Base-by-base conservation (phyloP, 2,329 filamentous ascomycete species). In the Xylaria sp. region DNA sequence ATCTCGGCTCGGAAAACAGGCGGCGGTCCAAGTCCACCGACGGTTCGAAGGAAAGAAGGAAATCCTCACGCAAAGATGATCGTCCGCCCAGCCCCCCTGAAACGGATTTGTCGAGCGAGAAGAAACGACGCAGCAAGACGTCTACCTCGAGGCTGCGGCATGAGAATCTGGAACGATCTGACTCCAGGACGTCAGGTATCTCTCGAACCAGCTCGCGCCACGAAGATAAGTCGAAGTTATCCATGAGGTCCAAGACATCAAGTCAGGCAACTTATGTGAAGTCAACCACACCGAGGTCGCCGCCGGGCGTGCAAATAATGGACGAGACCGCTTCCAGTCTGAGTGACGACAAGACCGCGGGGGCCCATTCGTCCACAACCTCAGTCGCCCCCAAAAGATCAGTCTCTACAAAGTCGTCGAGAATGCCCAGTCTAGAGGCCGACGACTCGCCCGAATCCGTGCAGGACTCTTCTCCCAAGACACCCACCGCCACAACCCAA, bases 61-160 rank as follows among this genome's bases (percentile, higher is more conserved):
- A 80, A 74, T 83, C 78, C 58, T 76, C 80, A 52, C 78, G 68
- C 71, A 84, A 79, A 74, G 81, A 84, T 72, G 81, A 80, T 60
- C 81, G 88, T 70, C 85, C 88, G n/a, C 88, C 87, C 2, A 90
- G 86, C 62, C 89, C 89, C 1, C 89, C 88, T 1, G 88, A 90
- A 71, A 91, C 89, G 4, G 88, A 90, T 66, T 70, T 89, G 20
- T 86, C 86, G 2, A 83, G 80, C 57, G 78, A 80, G 64, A 81
- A 81, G 70, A 81, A 80, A 72, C 81, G 75, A 72, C 78, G 74
- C 70, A 80, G 74, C 74, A 77, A 76, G 60, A 76, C 70, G 30
- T 73, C 76, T 46, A 77, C 66, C 70, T 77, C 70, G 68, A 81
- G 70, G 70, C 69, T 83, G 61, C 75, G 81, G 70, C 78, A 82